A percentile compares a stretch with the other conserved stretches of the same genome.
Conservation (phyloP, 495 filamentous ascomycete genomes). For the Bacidia rubella region DNA sequence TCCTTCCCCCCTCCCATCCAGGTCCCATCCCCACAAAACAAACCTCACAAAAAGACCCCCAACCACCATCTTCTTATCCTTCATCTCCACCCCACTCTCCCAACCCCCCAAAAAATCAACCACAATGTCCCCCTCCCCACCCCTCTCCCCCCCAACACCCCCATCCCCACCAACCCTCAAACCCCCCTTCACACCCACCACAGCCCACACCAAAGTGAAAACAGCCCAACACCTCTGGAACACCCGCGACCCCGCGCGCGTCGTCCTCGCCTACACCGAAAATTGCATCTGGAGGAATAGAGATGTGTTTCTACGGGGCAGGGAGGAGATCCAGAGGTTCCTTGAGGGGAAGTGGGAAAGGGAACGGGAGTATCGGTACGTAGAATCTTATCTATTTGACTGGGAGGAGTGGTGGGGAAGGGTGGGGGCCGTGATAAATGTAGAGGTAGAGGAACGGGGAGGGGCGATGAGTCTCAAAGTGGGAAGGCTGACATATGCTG, state of each 20-base stretch:
- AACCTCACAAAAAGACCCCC: background rate
- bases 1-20: background rate
- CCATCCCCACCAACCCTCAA: conserved; percentile 33
- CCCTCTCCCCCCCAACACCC: conserved; percentile 69
- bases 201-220: conserved; percentile 69
- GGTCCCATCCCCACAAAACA: background rate
- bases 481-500: no score
- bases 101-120: background rate
- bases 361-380: conserved; percentile 50
- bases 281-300: conserved; percentile 78
- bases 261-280: conserved; percentile 61
- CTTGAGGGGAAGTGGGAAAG: conserved; percentile 63
- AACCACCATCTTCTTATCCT: background rate
- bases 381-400: background rate
- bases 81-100: background rate
- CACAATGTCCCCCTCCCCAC: conserved; percentile 36
- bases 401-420: background rate
- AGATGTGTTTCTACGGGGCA: conserved; percentile 54
- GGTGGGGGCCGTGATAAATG: background rate
- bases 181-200: conserved; percentile 50
- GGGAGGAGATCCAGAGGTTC: conserved; percentile 55
- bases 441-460: background rate
- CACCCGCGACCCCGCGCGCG: conserved; percentile 48
- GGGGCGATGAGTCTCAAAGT: background rate
- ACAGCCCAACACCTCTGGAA: conserved; percentile 80